Conservation (phyloP, 441 rosid species). For the Gossypium schwendimanii region DNA sequence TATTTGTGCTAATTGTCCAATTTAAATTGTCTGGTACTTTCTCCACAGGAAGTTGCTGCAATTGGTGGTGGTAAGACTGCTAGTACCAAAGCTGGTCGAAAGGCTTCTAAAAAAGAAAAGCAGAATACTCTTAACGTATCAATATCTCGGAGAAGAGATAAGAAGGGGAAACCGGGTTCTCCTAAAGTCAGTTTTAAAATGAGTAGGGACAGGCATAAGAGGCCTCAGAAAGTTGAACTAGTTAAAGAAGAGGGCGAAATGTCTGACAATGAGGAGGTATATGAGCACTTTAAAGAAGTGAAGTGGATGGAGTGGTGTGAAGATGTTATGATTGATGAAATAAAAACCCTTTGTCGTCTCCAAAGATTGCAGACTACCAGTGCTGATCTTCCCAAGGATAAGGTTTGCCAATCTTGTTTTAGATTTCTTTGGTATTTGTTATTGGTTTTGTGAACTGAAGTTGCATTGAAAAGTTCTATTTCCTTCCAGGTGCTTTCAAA, state of each 20-base stretch:
- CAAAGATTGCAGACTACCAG: constrained; percentile 87
- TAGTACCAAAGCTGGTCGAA: constrained; percentile 59
- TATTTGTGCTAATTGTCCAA: neutral
- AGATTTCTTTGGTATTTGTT: neutral
- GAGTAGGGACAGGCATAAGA: constrained; percentile 48
- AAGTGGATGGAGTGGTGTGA: constrained; percentile 99
- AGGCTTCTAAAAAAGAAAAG: constrained; percentile 59
- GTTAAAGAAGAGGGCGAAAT: constrained; percentile 98
- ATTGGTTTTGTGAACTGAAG: constrained; percentile 6
- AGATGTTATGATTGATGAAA: constrained; percentile 77
- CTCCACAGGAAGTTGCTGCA: constrained; percentile 72
- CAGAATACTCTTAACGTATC: constrained; percentile 40
- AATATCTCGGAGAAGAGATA: constrained; percentile 38
- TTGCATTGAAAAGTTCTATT: neutral
- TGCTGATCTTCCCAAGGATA: constrained; percentile 93
- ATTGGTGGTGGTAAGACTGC: constrained; percentile 65
- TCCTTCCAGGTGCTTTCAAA: constrained; percentile 71
- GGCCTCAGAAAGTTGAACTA: constrained; percentile 61
- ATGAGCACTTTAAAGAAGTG: constrained; percentile 92
- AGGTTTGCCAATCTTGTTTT: constrained; percentile 29
- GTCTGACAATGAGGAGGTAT: constrained; percentile 87
- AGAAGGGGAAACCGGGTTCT: constrained; percentile 48
- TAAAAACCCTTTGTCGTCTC: constrained; percentile 74
- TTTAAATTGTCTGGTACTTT: neutral
- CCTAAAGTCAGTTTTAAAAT: constrained; percentile 28